A percentile compares a stretch with the other conserved stretches of the same genome.
Conservation (phyloP, 75 land plant genomes). For the Pseudotsuga menziesii region DNA sequence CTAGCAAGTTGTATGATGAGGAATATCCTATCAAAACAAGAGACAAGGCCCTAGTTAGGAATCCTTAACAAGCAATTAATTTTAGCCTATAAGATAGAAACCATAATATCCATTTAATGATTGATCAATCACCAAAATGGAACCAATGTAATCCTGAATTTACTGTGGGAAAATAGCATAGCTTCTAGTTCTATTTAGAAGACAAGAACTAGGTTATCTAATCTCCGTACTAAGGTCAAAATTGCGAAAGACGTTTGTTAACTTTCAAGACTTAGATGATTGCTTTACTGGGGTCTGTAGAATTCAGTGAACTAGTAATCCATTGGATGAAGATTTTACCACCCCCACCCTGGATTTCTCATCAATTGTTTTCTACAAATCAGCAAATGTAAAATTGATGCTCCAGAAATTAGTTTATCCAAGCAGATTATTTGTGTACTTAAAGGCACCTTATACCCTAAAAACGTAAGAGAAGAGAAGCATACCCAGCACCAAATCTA, state of each 20-base stretch:
- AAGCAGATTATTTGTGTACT: background rate
- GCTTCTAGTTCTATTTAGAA: background rate
- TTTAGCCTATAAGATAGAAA: background rate
- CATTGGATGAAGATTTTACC: background rate
- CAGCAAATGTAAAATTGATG: slow-evolving; percentile 3
- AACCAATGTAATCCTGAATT: background rate
- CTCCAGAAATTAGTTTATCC: slow-evolving; percentile 6
- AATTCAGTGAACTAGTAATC: background rate
- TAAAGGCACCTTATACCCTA: background rate
- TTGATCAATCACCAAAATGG: background rate
- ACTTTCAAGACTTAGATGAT: background rate
- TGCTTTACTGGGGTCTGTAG: background rate
- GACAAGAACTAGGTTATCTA: background rate
- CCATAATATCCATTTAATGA: no score
- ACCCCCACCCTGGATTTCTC: background rate
- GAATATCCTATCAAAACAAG: slow-evolving; percentile 25
- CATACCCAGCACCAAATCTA: slow-evolving; percentile 91
- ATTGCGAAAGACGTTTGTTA: background rate
- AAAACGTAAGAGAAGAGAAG: background rate
- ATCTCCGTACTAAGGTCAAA: background rate
- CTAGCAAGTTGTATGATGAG: slow-evolving; percentile 28
- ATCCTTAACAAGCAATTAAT: background rate
- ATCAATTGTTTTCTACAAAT: background rate
- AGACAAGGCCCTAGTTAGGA: background rate
- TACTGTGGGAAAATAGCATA: background rate